A percentile compares a stretch with the other conserved stretches of the same genome.
These are phyloP conservation scores for Carex cristatella DNA, from an alignment of 176 grass and related monocot genomes.

Conservation along the genomic window DNA sequence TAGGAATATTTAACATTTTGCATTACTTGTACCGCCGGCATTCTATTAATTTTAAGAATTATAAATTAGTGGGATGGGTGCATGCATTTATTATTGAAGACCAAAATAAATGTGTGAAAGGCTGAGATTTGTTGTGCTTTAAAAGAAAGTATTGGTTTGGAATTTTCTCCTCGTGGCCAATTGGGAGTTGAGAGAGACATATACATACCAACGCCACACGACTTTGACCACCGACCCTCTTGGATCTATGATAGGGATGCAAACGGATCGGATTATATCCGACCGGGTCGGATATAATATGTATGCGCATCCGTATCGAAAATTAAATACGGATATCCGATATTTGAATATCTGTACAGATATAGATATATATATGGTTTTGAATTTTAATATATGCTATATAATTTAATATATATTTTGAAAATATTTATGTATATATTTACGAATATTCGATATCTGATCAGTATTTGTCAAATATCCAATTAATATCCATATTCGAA, in stretches of 20 bases:
- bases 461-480: no score
- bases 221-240: slow-evolving; percentile 17
- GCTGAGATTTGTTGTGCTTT: background rate
- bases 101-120: slow-evolving; percentile 15
- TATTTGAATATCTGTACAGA: no score
- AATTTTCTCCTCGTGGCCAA: slow-evolving; percentile 9
- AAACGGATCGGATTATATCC: no score
- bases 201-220: background rate
- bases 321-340: no score
- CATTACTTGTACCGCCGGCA: background rate
- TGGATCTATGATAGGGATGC: background rate
- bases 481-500: no score
- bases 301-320: no score
- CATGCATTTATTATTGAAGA: background rate
- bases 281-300: no score
- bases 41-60: background rate
- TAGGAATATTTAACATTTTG: background rate
- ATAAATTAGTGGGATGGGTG: background rate
- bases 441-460: no score
- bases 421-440: no score
- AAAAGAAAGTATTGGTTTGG: background rate
- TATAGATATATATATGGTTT: no score
- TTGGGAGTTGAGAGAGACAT: background rate
- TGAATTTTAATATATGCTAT: no score
- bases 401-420: no score